Conservation (phyloP, 192 early-diverging fungal species). For the Mortierella alpina region DNA sequence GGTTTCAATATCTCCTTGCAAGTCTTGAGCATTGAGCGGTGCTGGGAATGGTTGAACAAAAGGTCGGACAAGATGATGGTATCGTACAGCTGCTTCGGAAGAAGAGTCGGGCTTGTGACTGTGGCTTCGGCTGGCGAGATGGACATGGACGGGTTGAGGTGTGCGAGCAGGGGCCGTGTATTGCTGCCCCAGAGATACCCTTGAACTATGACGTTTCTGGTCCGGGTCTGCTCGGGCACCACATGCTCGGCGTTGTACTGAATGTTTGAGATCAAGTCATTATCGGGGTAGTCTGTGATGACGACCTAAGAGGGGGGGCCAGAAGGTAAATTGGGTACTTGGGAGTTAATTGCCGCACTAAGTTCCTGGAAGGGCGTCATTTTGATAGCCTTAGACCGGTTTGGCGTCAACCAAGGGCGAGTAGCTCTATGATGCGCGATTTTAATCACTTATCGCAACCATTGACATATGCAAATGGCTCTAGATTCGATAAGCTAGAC, state of each 20-base stretch:
- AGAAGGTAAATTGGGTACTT: neutral
- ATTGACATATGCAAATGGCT: neutral
- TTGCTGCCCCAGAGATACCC: conserved; percentile 80
- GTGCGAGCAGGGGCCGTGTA: conserved; percentile 44
- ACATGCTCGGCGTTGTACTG: conserved; percentile 71
- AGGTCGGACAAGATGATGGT: conserved; percentile 87
- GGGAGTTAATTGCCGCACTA: neutral
- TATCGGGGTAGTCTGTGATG: conserved; percentile 84
- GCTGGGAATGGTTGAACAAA: conserved; percentile 93
- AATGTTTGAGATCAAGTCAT: conserved; percentile 82
- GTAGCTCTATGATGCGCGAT: too few species aligned
- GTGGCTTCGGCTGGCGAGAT: neutral
- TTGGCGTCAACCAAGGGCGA: too few species aligned
- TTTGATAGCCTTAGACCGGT: too few species aligned
- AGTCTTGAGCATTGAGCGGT: conserved; percentile 76
- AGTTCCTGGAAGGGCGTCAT: neutral
- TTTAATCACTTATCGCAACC: neutral
- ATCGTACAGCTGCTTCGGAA: conserved; percentile 67
- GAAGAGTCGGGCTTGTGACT: conserved; percentile 4
- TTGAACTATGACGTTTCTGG: conserved; percentile 54
- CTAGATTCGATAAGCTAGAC: neutral
- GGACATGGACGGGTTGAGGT: conserved; percentile 41
- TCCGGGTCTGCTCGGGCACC: conserved; percentile 35
- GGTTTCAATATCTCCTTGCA: conserved; percentile 70
- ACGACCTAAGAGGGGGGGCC: conserved; percentile 53